These are phyloP conservation scores for Herpotrichia juniperi DNA, from an alignment of 2,329 filamentous ascomycete species.

Conservation along the genomic window DNA sequence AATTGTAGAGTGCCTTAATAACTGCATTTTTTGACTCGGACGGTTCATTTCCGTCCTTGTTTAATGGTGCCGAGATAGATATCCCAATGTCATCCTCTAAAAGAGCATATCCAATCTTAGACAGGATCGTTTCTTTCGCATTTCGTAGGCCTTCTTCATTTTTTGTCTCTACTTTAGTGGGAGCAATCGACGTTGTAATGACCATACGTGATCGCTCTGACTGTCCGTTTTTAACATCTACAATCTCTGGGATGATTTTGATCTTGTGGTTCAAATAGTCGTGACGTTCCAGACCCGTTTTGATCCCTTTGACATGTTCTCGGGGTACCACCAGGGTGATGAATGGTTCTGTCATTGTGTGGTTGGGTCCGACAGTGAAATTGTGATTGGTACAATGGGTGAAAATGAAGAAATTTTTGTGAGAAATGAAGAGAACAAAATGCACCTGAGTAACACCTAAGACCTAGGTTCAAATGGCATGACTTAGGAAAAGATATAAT, in stretches of 20 bases:
- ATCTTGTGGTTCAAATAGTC: slow-evolving; percentile 31
- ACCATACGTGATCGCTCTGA: slow-evolving; percentile 21
- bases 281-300: slow-evolving; percentile 41
- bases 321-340: slow-evolving; percentile 35
- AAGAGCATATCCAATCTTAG: slow-evolving; percentile 12
- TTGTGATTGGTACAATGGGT: too few species aligned
- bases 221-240: neutral
- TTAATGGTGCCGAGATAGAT: slow-evolving; percentile 11
- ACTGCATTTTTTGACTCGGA: too few species aligned
- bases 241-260: slow-evolving; percentile 32
- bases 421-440: neutral
- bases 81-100: slow-evolving; percentile 19
- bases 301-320: slow-evolving; percentile 46
- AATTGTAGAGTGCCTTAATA: slow-evolving; percentile 24
- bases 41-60: too few species aligned
- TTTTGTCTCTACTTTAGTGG: neutral
- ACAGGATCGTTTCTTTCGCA: neutral
- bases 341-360: neutral
- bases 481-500: too few species aligned
- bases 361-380: too few species aligned
- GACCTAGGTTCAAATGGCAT: too few species aligned
- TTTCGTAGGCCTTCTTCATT: neutral
- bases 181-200: slow-evolving; percentile 24
- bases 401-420: neutral
- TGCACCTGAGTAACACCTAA: too few species aligned